Conservation (phyloP, 805 yeast species). For the Ogataea zsoltii region DNA sequence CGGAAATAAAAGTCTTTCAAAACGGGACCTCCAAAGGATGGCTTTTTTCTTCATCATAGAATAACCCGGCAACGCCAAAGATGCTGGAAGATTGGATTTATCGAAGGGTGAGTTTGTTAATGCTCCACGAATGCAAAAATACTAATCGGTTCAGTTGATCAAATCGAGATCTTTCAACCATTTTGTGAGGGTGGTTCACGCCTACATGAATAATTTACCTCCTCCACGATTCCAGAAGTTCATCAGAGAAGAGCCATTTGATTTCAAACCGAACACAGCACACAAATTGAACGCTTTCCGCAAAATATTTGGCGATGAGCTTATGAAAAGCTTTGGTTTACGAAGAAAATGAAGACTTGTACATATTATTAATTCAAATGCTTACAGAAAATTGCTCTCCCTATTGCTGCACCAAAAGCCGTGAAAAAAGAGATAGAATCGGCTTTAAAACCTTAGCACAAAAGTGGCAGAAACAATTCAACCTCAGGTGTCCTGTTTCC, state of each 20-base stretch:
- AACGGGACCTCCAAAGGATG: not conserved
- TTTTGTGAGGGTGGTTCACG: slow-evolving; percentile 63
- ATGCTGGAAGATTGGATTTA: slow-evolving; percentile 51
- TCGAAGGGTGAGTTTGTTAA: slow-evolving; percentile 23
- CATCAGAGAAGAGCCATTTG: slow-evolving; percentile 10
- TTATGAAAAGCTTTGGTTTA: slow-evolving; percentile 55
- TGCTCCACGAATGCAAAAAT: not conserved
- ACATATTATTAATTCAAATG: not conserved
- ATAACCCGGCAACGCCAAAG: not conserved
- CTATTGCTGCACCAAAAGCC: not conserved
- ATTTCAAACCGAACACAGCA: slow-evolving; percentile 45
- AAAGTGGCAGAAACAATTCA: too few relatives aligned
- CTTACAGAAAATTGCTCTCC: too few relatives aligned
- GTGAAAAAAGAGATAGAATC: not conserved
- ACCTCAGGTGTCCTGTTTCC: too few relatives aligned
- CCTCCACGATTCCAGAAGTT: slow-evolving; percentile 38
- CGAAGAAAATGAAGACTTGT: slow-evolving; percentile 25
- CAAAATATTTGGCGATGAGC: slow-evolving; percentile 59
- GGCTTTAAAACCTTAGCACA: too few relatives aligned
- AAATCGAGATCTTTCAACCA: slow-evolving; percentile 59
- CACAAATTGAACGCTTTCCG: slow-evolving; percentile 66
- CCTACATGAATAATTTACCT: slow-evolving; percentile 61
- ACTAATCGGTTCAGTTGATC: slow-evolving; percentile 39
- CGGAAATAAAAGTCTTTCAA: too few relatives aligned
- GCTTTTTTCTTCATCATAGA: not conserved